These are phyloP conservation scores for Apiospora aurea DNA, from an alignment of 2,329 filamentous ascomycete genomes.

Conservation along the genomic window DNA sequence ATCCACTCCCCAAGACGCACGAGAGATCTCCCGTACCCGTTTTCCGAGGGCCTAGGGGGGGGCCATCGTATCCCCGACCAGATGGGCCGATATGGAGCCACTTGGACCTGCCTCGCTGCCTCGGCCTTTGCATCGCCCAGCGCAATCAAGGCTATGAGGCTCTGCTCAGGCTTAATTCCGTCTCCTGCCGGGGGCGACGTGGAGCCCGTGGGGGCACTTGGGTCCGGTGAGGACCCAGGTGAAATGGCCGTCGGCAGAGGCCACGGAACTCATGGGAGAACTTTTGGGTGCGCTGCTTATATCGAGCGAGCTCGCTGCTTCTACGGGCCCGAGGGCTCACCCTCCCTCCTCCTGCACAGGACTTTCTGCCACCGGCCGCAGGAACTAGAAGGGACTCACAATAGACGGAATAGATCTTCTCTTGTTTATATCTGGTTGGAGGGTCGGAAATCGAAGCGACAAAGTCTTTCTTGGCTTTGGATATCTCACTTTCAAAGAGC, in stretches of 20 bases:
- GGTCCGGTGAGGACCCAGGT: background rate
- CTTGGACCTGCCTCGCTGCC: background rate
- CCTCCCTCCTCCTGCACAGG: background rate
- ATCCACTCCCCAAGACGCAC: background rate
- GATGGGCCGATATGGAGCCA: conserved; percentile 16
- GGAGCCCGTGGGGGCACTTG: background rate
- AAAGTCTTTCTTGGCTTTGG: conserved; percentile 3
- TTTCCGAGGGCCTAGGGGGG: conserved; percentile 7
- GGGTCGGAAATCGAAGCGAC: background rate
- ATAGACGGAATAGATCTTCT: conserved; percentile 14
- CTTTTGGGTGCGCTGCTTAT: background rate
- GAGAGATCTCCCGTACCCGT: conserved; percentile 7
- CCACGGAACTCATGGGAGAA: background rate
- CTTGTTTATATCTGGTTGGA: background rate
- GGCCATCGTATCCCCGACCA: conserved; percentile 9
- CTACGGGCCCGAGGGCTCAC: background rate
- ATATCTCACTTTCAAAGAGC: background rate
- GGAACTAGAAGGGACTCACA: background rate
- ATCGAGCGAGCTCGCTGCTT: background rate
- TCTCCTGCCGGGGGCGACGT: background rate
- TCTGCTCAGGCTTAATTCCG: conserved; percentile 6
- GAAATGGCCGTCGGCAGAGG: conserved; percentile 8
- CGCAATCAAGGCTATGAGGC: background rate
- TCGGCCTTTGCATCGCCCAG: conserved; percentile 5
- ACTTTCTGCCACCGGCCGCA: background rate